Base-by-base conservation (phyloP, 2,329 filamentous ascomycete species). In the Endoconidiophora polonica region DNA sequence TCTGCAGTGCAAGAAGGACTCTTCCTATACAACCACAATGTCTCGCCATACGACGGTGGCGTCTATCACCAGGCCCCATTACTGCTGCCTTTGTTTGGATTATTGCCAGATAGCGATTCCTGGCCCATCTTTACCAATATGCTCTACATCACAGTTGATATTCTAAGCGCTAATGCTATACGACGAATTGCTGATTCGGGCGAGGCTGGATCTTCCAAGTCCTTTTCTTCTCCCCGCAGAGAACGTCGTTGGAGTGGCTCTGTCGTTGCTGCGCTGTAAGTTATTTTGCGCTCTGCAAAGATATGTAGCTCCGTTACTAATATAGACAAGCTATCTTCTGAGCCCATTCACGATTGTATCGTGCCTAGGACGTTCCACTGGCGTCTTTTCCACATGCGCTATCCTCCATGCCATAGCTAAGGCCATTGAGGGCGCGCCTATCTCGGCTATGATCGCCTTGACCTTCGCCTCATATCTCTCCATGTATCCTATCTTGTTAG, bases 21-120 rank as follows among this genome's bases (percentile, higher is more conserved):
- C 52, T 98, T 94, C 60, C 77, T 98, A 20, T 96, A 96, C 65
- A 88, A 85, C 56, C 86, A 93, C 64, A 93, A 94, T 68, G 85
- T 96, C 52, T 95, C 87, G 54, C 91, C 91, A 1, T 98, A 96
- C 68, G 87, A 98, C 63, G 91, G 91, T 56, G 91, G 91, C 59
- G 86, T 81, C 61, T 81, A 75, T 63, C 74, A 79, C 66, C 73
- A 94, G 72, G 86, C 88, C 40, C 91, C 91, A 44, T 72, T 98
- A 51, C 76, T 98, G 39, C 77, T 98, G 53, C 86, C 90, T 43
- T 74, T 96, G 56, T 95, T 96, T 71, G 85, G 86, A 36, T 74
- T 95, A 42, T 74, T 98, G 42, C 90, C 91, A 7, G 76, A 81
- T 61, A 72, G 78, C 45, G 67, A 72, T 54, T 62, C 66, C 48